Evolutionary conservation across 306 rosid genomes (phyloP).

Genomic region (Fagus crenata): DNA sequence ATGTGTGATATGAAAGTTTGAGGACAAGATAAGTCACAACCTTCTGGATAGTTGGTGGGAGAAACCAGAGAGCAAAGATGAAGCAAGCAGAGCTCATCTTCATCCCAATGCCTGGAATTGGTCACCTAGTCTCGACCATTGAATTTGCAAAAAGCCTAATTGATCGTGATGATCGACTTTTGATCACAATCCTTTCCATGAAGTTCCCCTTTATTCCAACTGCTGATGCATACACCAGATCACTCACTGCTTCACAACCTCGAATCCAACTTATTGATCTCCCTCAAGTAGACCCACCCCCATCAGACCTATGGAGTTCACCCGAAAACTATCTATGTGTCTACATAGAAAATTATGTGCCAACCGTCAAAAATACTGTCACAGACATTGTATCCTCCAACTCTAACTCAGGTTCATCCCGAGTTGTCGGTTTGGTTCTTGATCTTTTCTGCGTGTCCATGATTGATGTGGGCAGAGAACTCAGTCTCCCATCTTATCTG

Average conservation of each 20-base stretch:
- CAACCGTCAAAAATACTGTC: conserved; percentile 25
- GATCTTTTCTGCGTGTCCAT: conserved; percentile 50
- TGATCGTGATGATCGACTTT: conserved; percentile 30
- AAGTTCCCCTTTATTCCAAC: conserved; percentile 24
- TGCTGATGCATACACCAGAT: conserved; percentile 39
- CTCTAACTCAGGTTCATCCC: conserved; percentile 20
- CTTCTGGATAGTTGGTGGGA: background rate
- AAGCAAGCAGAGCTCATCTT: conserved; percentile 37
- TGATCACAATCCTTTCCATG: conserved; percentile 46
- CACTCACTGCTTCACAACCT: conserved; percentile 38
- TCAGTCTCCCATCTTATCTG: conserved; percentile 49
- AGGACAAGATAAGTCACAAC: too few species aligned
- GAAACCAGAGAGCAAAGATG: conserved; percentile 12
- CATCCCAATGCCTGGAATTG: conserved; percentile 47
- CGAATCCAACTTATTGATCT: conserved; percentile 35
- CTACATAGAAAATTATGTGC: conserved; percentile 30
- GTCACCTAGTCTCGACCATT: conserved; percentile 49
- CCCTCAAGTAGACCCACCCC: conserved; percentile 29
- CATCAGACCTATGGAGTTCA: conserved; percentile 29
- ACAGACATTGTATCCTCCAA: conserved; percentile 23
- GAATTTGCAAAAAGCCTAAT: conserved; percentile 49
- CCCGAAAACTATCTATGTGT: conserved; percentile 20
- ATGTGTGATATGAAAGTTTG: too few species aligned
- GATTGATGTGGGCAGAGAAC: conserved; percentile 50
- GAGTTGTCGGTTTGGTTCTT: conserved; percentile 43